Conservation (phyloP, 2,329 filamentous ascomycete genomes). For the Xylariaceae sp. region DNA sequence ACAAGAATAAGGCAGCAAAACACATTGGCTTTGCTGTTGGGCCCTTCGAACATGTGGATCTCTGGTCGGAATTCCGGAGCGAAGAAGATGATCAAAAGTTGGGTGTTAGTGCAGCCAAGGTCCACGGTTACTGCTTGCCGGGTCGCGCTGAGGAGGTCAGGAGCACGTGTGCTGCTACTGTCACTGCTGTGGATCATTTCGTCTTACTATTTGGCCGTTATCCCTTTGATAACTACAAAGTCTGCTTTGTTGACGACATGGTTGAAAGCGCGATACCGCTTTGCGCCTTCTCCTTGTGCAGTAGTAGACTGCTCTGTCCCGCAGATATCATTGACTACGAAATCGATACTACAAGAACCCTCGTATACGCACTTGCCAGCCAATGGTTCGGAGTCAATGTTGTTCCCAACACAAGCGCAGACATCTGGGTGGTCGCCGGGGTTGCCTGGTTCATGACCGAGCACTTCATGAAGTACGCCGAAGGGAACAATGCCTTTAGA, state of each 20-base stretch:
- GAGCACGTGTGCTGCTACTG: slow-evolving; percentile 81
- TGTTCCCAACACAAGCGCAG: slow-evolving; percentile 72
- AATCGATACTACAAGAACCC: slow-evolving; percentile 71
- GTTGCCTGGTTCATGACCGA: slow-evolving; percentile 95
- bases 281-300: slow-evolving; percentile 83
- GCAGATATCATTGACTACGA: slow-evolving; percentile 82
- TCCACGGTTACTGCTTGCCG: slow-evolving; percentile 89
- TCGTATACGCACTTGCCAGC: slow-evolving; percentile 80
- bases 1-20: slow-evolving; percentile 72
- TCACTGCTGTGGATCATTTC: slow-evolving; percentile 86
- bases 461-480: slow-evolving; percentile 82
- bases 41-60: slow-evolving; percentile 88
- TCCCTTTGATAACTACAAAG: slow-evolving; percentile 85
- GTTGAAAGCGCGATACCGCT: slow-evolving; percentile 69
- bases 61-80: slow-evolving; percentile 79
- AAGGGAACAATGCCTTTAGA: slow-evolving; percentile 90
- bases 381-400: slow-evolving; percentile 96
- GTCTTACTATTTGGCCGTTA: slow-evolving; percentile 85
- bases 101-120: slow-evolving; percentile 79
- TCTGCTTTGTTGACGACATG: slow-evolving; percentile 92
- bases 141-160: slow-evolving; percentile 75
- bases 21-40: slow-evolving; percentile 93
- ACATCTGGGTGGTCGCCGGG: slow-evolving; percentile 86
- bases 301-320: slow-evolving; percentile 78
- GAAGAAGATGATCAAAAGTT: slow-evolving; percentile 90